phyloP scores from a whole-genome alignment of 352 stramenopile species.

The Thalassiosira livingstoniorum region DNA sequence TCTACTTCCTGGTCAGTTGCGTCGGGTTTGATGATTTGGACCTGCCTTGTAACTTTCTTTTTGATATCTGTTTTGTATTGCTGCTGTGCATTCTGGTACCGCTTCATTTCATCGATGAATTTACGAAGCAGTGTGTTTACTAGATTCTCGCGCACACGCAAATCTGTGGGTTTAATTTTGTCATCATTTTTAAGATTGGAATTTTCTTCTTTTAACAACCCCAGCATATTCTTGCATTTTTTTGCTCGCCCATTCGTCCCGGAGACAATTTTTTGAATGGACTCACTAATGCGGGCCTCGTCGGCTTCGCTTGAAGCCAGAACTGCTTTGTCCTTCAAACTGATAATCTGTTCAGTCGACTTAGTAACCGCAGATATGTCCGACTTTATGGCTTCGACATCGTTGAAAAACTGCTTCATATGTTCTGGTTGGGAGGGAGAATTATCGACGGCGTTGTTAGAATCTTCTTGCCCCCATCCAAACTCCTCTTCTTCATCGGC shows the following conservation, averaged over 20 bases:
- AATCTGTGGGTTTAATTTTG: conserved; percentile 70
- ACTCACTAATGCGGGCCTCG: conserved; percentile 91
- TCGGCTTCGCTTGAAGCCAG: conserved; percentile 92
- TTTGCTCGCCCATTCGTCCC: conserved; percentile 92
- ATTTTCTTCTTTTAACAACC: conserved; percentile 94
- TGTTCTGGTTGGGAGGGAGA: conserved; percentile 52
- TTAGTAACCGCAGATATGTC: conserved; percentile 92
- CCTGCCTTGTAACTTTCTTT: conserved; percentile 96
- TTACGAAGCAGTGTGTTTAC: conserved; percentile 96
- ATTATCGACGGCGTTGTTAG: conserved; percentile 15
- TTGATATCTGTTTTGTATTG: conserved; percentile 98
- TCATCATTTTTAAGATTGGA: conserved; percentile 92
- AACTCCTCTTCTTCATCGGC: conserved; percentile 7
- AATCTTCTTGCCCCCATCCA: conserved; percentile 21
- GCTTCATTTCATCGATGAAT: conserved; percentile 99
- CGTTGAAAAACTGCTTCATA: conserved; percentile 96
- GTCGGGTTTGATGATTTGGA: conserved; percentile 98
- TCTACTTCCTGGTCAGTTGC: conserved; percentile 97
- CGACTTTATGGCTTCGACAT: conserved; percentile 94
- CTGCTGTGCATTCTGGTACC: conserved; percentile 97
- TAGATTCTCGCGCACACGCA: conserved; percentile 96
- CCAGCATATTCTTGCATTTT: conserved; percentile 89
- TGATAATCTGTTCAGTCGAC: conserved; percentile 91
- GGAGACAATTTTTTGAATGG: conserved; percentile 92
- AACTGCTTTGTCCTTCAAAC: conserved; percentile 93